Base-by-base conservation (phyloP, 2,329 filamentous ascomycete species). In the Fusarium sarcochroum region DNA sequence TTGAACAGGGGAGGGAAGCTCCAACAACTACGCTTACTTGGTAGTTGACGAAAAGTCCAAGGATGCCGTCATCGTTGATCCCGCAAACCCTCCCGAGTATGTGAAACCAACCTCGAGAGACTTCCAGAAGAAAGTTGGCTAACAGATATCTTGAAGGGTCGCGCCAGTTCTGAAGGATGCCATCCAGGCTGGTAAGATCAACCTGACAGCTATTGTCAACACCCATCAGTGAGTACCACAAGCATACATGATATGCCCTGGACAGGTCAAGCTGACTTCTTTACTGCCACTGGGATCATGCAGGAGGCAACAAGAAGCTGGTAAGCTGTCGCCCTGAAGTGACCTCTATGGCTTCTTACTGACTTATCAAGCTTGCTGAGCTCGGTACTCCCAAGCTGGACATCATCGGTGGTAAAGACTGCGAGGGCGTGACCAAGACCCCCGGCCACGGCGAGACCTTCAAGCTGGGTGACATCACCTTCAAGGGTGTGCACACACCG, bases 401-500 rank as follows among this genome's bases (percentile, higher is more conserved):
- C 42, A 89, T 99, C 72, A 92, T 98, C 68, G 96, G 95, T 58
- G 96, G 96, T 69, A 93, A 91, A 76, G 88, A 97, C 76, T 98
- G 95, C 79, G 86, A 91, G 66, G 87, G 87, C 23, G 95, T 98
- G 46, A 94, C 90, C 23, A 85, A 85, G 72, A 97, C 91, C 0
- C 95, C 95, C 0, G 80, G 82, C 4, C 88, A 98, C 77, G 89
- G 90, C 38, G 89, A 93, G 69, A 88, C 85, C 5, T 97, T 98
- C 84, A 91, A 88, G 67, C 89, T 99, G 66, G 96, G 96, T 57
- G 86, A 87, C 71, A 96, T 99, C 78, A 86, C 87, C 15, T 91
- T 98, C 58, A 95, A 88, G 77, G 92, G 93, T 23, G 84, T 98
- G n/a, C 92, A 98, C 81, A 99, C 96, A 14, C 96, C 96, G 3